Conservation (phyloP, 805 yeast species). For the Sugiyamaella chiloensis region DNA sequence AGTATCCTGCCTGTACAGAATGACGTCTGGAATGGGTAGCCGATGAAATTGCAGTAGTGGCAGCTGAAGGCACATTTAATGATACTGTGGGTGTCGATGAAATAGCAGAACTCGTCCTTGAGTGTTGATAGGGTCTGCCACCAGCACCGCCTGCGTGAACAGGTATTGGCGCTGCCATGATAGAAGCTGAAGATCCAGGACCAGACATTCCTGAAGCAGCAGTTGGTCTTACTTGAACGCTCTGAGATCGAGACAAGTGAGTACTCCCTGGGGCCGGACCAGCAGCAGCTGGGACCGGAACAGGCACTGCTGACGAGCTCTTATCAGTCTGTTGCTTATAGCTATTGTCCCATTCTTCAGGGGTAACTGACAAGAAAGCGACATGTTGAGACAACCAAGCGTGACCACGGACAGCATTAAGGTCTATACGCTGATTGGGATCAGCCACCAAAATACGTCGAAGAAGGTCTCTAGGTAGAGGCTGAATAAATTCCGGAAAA, state of each 20-base stretch:
- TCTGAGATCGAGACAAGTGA: constrained; percentile 24
- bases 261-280: constrained; percentile 8
- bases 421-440: constrained; percentile 69
- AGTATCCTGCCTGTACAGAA: constrained; percentile 26
- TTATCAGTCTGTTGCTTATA: constrained; percentile 13
- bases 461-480: constrained; percentile 85
- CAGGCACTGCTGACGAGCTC: constrained; percentile 3
- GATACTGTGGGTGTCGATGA: constrained; percentile 11
- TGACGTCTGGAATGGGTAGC: constrained; percentile 20
- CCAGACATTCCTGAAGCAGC: constrained; percentile 13
- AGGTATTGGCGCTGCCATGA: too few species aligned
- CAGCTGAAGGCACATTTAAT: constrained; percentile 6
- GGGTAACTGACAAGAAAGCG: constrained; percentile 76
- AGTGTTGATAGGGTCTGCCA: constrained; percentile 6
- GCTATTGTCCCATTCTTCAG: constrained; percentile 81
- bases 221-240: constrained; percentile 24
- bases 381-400: constrained; percentile 87
- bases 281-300: constrained; percentile 2
- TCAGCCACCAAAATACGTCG: constrained; percentile 79
- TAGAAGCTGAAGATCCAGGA: not conserved
- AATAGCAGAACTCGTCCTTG: constrained; percentile 9
- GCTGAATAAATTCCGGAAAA: constrained; percentile 89
- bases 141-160: constrained; percentile 1
- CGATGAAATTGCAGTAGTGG: not conserved
- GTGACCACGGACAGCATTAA: constrained; percentile 72